phyloP scores from a whole-genome alignment of 345 rosid genomes.

The Eucalyptus virginea region DNA sequence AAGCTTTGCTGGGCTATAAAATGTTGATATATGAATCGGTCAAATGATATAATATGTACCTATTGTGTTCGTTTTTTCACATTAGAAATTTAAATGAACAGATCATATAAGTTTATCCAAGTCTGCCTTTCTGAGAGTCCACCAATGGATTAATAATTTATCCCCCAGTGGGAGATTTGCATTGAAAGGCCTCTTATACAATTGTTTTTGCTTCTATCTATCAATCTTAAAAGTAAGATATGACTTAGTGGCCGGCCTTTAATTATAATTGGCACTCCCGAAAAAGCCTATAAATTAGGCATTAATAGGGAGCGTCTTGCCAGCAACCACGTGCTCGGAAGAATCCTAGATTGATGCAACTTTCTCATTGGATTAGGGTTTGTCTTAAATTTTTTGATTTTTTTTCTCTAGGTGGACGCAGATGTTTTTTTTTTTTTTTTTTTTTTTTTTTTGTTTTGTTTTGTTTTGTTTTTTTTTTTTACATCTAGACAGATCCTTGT shows the following conservation, averaged over 20 bases:
- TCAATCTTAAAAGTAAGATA: background rate
- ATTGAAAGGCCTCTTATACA: background rate
- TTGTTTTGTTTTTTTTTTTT: too few relatives aligned
- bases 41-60: background rate
- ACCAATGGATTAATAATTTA: background rate
- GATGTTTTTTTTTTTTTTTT: background rate
- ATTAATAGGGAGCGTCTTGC: background rate
- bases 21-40: background rate
- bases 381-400: background rate
- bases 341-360: background rate
- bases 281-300: background rate
- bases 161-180: background rate
- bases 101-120: background rate
- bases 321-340: background rate
- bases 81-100: background rate
- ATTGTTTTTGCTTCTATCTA: background rate
- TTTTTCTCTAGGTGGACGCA: background rate
- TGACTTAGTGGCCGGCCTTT: background rate
- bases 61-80: background rate
- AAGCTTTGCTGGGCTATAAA: background rate
- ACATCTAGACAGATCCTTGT: background rate
- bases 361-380: background rate
- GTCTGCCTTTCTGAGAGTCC: background rate
- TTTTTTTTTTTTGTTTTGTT: too few relatives aligned
- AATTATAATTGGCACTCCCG: background rate